These are phyloP conservation scores for Lodderomyces margitis DNA, from an alignment of 1,139 yeast species.

Conservation along the genomic window DNA sequence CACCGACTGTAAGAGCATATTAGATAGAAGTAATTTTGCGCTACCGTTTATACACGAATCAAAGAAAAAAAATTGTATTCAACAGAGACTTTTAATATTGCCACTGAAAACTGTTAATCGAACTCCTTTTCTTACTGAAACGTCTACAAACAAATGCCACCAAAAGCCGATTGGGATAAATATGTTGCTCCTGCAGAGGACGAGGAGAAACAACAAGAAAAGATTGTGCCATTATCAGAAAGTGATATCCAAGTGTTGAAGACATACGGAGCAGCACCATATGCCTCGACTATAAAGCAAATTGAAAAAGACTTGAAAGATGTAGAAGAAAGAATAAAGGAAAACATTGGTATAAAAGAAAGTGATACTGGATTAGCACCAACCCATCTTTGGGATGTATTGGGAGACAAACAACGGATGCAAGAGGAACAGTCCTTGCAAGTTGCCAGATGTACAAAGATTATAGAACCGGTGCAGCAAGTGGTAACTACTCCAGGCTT, in stretches of 20 bases:
- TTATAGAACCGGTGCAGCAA: slow-evolving; percentile 64
- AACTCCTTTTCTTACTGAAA: too few species aligned
- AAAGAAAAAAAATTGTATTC: background rate
- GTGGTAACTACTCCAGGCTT: slow-evolving; percentile 33
- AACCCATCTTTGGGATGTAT: slow-evolving; percentile 95
- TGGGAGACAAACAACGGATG: slow-evolving; percentile 94
- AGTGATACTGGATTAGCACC: slow-evolving; percentile 95
- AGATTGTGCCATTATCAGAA: slow-evolving; percentile 85
- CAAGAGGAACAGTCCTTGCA: slow-evolving; percentile 93
- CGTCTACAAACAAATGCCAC: slow-evolving; percentile 59
- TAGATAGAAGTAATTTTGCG: slow-evolving; percentile 24
- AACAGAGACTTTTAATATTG: background rate
- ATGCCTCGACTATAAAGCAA: slow-evolving; percentile 73
- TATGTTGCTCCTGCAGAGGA: slow-evolving; percentile 84
- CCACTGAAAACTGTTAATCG: too few species aligned
- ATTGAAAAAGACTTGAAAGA: slow-evolving; percentile 84
- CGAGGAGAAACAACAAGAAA: slow-evolving; percentile 57
- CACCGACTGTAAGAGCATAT: slow-evolving; percentile 94
- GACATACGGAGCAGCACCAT: slow-evolving; percentile 97
- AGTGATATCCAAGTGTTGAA: slow-evolving; percentile 96
- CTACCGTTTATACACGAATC: background rate
- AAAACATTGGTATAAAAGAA: slow-evolving; percentile 90
- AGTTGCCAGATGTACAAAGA: slow-evolving; percentile 97
- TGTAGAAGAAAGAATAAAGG: slow-evolving; percentile 83
- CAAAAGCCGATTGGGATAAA: slow-evolving; percentile 96